A percentile compares a stretch with the other conserved stretches of the same genome.
phyloP scores from a whole-genome alignment of 257 asterid species.

The Osmanthus fragrans region DNA sequence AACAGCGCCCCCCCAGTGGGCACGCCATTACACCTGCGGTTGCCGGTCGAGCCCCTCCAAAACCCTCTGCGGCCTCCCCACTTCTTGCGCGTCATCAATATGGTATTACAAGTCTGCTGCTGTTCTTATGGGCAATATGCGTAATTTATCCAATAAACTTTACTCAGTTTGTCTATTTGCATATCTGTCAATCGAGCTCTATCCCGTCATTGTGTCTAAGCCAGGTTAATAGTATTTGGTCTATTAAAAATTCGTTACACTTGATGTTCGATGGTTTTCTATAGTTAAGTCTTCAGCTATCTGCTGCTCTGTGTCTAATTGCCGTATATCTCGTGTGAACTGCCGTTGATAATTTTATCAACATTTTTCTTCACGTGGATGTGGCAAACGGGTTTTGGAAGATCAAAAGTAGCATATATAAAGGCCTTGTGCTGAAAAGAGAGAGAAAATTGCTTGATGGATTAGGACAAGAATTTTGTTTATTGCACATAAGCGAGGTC shows the following conservation, averaged over 20 bases:
- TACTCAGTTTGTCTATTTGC: conserved; percentile 29
- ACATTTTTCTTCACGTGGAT: neutral
- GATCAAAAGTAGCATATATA: neutral
- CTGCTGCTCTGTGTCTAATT: neutral
- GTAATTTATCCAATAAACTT: conserved; percentile 18
- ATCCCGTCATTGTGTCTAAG: conserved; percentile 17
- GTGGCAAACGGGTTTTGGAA: neutral
- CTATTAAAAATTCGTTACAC: conserved; percentile 2
- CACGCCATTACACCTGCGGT: conserved; percentile 63
- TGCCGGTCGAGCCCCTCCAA: conserved; percentile 59
- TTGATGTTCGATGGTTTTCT: neutral
- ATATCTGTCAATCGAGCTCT: conserved; percentile 30
- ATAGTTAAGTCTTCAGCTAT: neutral
- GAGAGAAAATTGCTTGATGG: neutral
- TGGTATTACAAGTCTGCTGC: conserved; percentile 32
- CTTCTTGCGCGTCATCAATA: conserved; percentile 18
- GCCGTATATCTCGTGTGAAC: neutral
- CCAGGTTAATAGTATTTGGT: conserved; percentile 18
- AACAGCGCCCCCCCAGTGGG: conserved; percentile 37
- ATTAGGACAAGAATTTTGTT: conserved; percentile 3
- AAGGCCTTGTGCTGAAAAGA: neutral
- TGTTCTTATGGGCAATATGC: conserved; percentile 36
- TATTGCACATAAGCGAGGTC: neutral
- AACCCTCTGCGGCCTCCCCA: conserved; percentile 46
- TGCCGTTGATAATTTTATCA: neutral